These are phyloP conservation scores for Citrus mangshanensis DNA, from an alignment of 345 rosid genomes.

Conservation along the genomic window DNA sequence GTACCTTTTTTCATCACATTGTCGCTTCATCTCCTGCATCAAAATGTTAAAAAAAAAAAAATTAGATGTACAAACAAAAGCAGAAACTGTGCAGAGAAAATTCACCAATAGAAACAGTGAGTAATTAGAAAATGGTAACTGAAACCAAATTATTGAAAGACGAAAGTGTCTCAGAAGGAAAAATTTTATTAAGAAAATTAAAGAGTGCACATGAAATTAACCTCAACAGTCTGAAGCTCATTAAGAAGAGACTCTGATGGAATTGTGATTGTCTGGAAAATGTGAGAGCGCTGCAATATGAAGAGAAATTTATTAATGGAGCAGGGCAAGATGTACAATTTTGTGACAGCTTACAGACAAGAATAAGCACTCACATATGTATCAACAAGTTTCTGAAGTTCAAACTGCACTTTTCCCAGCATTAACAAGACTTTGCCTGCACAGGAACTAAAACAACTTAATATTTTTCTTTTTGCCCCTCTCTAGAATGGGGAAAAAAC, in stretches of 20 bases:
- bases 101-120: not conserved
- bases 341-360: not conserved
- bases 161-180: not conserved
- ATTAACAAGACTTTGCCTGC: conserved; percentile 74
- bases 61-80: not conserved
- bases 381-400: conserved; percentile 83
- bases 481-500: not conserved
- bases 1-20: conserved; percentile 94
- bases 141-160: not conserved
- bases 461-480: not conserved
- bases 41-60: not conserved
- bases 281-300: conserved; percentile 74
- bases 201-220: conserved; percentile 35
- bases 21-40: conserved; percentile 94
- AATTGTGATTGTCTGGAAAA: conserved; percentile 72
- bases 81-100: not conserved
- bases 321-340: conserved; percentile 9
- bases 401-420: conserved; percentile 90
- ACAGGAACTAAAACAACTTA: conserved; percentile 20
- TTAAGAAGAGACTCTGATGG: conserved; percentile 96
- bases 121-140: not conserved
- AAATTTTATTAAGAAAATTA: not conserved
- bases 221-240: conserved; percentile 97
- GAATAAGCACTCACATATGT: conserved; percentile 64
- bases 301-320: conserved; percentile 9